Evolutionary conservation across 768 basidiomycete genomes (phyloP).

Genomic region (Lactifluus hygrophoroides): DNA sequence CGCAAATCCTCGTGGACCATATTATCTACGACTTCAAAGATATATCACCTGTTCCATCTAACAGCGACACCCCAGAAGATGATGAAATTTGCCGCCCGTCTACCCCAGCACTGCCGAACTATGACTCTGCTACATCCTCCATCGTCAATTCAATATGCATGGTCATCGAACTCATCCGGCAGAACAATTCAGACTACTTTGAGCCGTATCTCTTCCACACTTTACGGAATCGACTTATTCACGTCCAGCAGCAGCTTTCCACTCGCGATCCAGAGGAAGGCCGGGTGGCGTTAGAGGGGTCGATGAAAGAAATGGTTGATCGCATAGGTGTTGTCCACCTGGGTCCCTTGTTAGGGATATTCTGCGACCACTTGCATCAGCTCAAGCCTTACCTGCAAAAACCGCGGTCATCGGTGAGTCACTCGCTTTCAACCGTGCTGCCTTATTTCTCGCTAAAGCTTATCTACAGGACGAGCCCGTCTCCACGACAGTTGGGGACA

Average conservation of each 20-base stretch:
- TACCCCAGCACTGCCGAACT: conserved; percentile 33
- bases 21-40: conserved; percentile 60
- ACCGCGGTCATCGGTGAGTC: conserved; percentile 71
- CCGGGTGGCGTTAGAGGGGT: conserved; percentile 56
- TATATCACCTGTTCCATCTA: not conserved
- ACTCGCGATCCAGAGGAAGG: conserved; percentile 45
- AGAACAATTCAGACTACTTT: conserved; percentile 98
- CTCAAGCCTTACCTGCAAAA: conserved; percentile 61
- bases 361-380: conserved; percentile 57
- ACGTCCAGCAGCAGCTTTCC: conserved; percentile 64
- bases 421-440: not conserved
- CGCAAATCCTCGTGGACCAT: conserved; percentile 64
- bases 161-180: conserved; percentile 88
- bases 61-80: conserved; percentile 5
- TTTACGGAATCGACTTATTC: conserved; percentile 81
- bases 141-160: conserved; percentile 82
- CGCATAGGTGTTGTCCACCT: conserved; percentile 88
- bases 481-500: conserved; percentile 62
- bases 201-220: conserved; percentile 97
- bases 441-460: conserved; percentile 7
- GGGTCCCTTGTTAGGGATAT: conserved; percentile 65
- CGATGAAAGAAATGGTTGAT: conserved; percentile 75
- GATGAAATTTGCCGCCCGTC: conserved; percentile 19
- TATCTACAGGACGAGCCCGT: conserved; percentile 51
- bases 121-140: conserved; percentile 59